Conservation (phyloP, 306 rosid genomes). For the Malus fusca region DNA sequence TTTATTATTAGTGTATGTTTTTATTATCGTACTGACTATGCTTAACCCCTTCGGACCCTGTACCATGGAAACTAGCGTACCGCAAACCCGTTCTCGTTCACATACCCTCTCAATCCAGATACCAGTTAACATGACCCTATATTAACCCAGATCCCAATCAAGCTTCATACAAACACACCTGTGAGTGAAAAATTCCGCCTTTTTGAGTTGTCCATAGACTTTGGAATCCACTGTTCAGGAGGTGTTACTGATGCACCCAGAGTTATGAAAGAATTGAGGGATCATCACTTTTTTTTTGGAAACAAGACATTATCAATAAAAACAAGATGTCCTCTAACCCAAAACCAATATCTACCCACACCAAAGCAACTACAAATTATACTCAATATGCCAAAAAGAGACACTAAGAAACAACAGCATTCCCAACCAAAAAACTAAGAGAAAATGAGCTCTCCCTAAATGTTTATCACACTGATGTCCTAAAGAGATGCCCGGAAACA, state of each 20-base stretch:
- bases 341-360: neutral
- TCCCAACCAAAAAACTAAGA: neutral
- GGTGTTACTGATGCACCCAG: neutral
- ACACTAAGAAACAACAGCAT: neutral
- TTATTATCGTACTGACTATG: too few species aligned
- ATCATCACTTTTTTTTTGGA: neutral
- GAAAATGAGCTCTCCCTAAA: neutral
- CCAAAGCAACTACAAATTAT: neutral
- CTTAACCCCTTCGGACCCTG: too few species aligned
- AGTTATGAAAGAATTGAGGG: neutral
- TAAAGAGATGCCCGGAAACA: neutral
- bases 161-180: neutral
- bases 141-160: neutral
- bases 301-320: neutral
- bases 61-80: too few species aligned
- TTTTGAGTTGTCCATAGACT: neutral
- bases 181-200: neutral
- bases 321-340: neutral
- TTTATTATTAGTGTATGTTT: too few species aligned
- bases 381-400: neutral
- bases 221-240: neutral
- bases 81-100: too few species aligned
- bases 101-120: too few species aligned
- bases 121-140: neutral
- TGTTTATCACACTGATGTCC: neutral